These are phyloP conservation scores for Pseudevernia furfuracea DNA, from an alignment of 495 filamentous ascomycete genomes.

Conservation along the genomic window DNA sequence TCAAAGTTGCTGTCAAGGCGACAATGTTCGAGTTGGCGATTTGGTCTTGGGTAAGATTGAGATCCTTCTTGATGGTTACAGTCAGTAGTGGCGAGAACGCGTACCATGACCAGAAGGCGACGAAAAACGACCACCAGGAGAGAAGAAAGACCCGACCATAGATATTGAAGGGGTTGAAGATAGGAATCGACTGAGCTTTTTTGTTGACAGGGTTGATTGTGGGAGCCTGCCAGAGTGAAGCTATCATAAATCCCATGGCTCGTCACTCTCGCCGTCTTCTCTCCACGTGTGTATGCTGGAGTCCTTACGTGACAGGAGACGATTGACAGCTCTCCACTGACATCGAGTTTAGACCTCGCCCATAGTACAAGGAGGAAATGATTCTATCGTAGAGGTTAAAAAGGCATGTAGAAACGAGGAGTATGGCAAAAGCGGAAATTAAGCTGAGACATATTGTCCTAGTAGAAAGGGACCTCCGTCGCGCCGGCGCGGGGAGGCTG, in stretches of 20 bases:
- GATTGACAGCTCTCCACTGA: background rate
- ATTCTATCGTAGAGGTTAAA: no score
- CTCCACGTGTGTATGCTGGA: no score
- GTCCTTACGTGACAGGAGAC: background rate
- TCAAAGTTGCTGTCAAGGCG: slow-evolving; percentile 69
- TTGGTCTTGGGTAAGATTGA: slow-evolving; percentile 59
- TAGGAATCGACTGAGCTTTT: slow-evolving; percentile 72
- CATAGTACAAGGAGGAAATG: no score
- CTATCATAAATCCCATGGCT: slow-evolving; percentile 12
- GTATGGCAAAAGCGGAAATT: no score
- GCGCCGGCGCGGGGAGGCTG: no score
- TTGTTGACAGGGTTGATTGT: slow-evolving; percentile 63
- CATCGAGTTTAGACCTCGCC: no score
- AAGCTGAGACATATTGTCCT: no score
- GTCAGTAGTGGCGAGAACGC: slow-evolving; percentile 73
- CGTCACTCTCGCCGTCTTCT: no score
- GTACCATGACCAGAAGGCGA: slow-evolving; percentile 86
- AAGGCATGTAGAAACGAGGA: no score
- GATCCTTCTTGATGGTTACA: slow-evolving; percentile 67
- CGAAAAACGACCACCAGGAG: slow-evolving; percentile 89
- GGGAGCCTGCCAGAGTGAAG: slow-evolving; percentile 29
- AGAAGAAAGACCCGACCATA: slow-evolving; percentile 91
- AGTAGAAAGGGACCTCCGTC: no score
- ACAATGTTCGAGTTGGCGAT: slow-evolving; percentile 89
- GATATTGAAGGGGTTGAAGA: slow-evolving; percentile 68